Base-by-base conservation (phyloP, 164 flowering plant species). In the Vitis riparia region DNA sequence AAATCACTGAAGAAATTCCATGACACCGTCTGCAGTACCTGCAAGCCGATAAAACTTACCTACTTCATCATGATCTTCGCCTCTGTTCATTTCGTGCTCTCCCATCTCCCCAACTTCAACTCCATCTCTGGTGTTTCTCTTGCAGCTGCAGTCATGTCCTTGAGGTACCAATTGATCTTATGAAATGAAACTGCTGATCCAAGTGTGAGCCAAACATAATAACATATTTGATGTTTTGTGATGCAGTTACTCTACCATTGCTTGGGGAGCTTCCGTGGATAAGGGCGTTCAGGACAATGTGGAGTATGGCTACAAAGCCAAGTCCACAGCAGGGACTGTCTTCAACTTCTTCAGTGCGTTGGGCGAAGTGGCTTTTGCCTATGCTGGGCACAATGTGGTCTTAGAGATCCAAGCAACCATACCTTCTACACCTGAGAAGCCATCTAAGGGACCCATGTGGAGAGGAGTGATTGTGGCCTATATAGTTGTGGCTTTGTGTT, bases 371-470 rank as follows among this genome's bases (percentile, higher is more conserved):
- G 89, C 89, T 11, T 86, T 86, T 53, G 86, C 89, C 11, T 84
- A 84, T 72, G 89, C 89, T 0, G 89, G 89, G 1, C 89, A 84
- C 73, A 86, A 80, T 51, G 89, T 86, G 70, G 87, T 86, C 10
- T 62, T 84, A 47, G 89, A 84, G 68, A 86, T 84, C 59, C 87
- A 86, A 59, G 89, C 89, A 49, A 82, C 89, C 9, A 83, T 86
- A 44, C 89, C 87, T 47, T 86, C 87, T 2, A 86, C 87, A 1
- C 87, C 86, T 0, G 86, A 83, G 68, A 75, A 77, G 78, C 87
- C 85, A 11, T 85, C 87, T 48, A 85, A 84, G 63, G 81, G 76
- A 3, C 82, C 87, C 9, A 84, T 84, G 89, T 84, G 87, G 89
- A 80, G 47, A 65, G 89, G 89, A 70, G 87, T 84, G 7, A 5